Base-by-base conservation (phyloP, 2,329 filamentous ascomycete genomes). In the Aspergillus tubingensis region DNA sequence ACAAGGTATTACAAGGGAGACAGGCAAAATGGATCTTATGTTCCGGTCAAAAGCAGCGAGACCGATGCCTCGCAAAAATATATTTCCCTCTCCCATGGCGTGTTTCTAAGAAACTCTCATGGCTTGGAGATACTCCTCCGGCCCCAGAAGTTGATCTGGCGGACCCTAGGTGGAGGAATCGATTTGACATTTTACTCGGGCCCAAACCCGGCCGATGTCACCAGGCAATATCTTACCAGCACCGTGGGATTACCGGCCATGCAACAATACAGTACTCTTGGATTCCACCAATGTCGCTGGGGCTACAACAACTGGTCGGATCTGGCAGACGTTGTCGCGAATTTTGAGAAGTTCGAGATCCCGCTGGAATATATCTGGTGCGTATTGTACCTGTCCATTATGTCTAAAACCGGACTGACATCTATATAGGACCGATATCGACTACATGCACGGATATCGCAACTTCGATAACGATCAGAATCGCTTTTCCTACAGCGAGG, bases 231-330 rank as follows among this genome's bases (percentile, higher is more conserved):
- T 71, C 87, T 91, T 63, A 75, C 78, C 59, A 87, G 84, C 56
- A 84, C 88, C 1, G 80, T 88, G 54, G 91, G 91, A 0, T 78
- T 91, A 5, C 91, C 91, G 1, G 87, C 87, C 0, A 88, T 94
- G 86, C 89, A 93, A 70, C 88, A 90, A 66, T 95, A 95, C 77
- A 94, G 86, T 82, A 86, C 88, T 0, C 86, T 96, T 62, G 92
- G 92, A 0, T 94, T 84, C 71, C 91, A 96, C 65, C 91, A 96
- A 72, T 94, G 91, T 68, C 84, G 90, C 61, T 95, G 91, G 87
- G 91, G 91, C 0, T 95, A 95, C 72, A 79, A 83, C 41, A 91
- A 91, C 68, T 92, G 89, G 86, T 84, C 85, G 1, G 81, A 86
- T 27, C 70, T 91, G 3, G 83, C 88, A 63, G 84, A 84, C 64